Evolutionary conservation across 2,329 filamentous ascomycete species (phyloP).

Genomic region (Akanthomyces muscarius): DNA sequence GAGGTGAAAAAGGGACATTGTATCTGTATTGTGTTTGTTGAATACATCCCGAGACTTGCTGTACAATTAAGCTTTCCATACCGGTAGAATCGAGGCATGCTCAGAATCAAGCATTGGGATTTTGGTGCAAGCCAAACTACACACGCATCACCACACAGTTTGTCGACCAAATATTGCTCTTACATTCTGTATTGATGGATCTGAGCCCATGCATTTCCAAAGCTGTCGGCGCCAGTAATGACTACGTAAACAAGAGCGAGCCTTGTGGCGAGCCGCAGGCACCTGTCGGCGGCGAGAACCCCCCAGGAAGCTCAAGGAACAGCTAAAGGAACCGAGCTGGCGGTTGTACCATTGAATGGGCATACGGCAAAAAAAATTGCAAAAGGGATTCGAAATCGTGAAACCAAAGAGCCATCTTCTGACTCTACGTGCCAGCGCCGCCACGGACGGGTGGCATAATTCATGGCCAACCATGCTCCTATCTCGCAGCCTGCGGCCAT

Average conservation of each 20-base stretch:
- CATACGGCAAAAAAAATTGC: too few species aligned
- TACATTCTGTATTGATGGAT: neutral
- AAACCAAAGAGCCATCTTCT: too few species aligned
- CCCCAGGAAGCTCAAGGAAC: too few species aligned
- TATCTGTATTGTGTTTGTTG: neutral
- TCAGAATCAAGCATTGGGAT: neutral
- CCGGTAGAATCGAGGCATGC: neutral
- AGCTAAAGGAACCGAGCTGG: too few species aligned
- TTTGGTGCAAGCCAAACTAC: neutral
- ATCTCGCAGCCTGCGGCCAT: too few species aligned
- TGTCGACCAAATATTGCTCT: neutral
- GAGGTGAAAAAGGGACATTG: slow-evolving; percentile 15
- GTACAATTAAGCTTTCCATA: neutral
- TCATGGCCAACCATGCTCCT: neutral
- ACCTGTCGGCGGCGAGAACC: too few species aligned
- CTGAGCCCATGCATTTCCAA: too few species aligned
- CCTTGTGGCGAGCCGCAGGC: neutral
- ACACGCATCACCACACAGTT: neutral
- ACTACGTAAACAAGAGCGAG: neutral
- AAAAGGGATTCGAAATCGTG: too few species aligned
- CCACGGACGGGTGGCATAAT: neutral
- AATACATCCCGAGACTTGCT: neutral
- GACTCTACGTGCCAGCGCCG: neutral
- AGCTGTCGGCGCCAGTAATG: too few species aligned
- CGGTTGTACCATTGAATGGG: too few species aligned